Evolutionary conservation across 495 filamentous ascomycete genomes (phyloP).

Genomic region (Jackrogersella multiformis): DNA sequence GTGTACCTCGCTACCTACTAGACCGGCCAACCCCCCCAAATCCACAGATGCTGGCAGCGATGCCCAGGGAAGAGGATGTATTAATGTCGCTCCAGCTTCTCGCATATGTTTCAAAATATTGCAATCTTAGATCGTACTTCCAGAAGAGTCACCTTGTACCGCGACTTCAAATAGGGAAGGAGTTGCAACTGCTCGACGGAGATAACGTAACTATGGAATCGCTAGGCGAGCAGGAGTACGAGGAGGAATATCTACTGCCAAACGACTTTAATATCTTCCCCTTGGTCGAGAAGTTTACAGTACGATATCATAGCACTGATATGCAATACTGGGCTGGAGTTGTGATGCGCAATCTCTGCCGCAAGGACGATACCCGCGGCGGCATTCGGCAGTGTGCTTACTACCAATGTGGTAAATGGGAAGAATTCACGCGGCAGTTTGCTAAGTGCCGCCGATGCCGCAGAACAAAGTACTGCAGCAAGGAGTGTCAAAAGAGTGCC

Average conservation of each 20-base stretch:
- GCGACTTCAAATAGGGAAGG: conserved; percentile 85
- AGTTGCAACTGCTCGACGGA: conserved; percentile 78
- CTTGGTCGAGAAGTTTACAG: conserved; percentile 96
- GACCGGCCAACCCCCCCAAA: conserved; percentile 72
- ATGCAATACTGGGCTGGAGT: conserved; percentile 99
- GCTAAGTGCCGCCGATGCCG: conserved; percentile 97
- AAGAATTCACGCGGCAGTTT: conserved; percentile 93
- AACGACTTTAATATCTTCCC: conserved; percentile 99
- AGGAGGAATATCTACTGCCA: conserved; percentile 90
- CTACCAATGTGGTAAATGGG: conserved; percentile 98
- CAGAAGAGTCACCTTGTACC: conserved; percentile 94
- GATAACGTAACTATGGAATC: conserved; percentile 58
- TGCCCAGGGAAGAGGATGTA: conserved; percentile 96
- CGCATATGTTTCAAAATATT: conserved; percentile 98
- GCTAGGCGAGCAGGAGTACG: conserved; percentile 64
- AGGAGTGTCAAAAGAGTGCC: conserved; percentile 98
- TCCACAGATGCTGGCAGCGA: conserved; percentile 79
- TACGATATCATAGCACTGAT: conserved; percentile 89
- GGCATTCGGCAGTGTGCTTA: conserved; percentile 97
- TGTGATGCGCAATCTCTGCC: conserved; percentile 97
- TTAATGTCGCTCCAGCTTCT: conserved; percentile 98
- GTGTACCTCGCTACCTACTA: conserved; percentile 74
- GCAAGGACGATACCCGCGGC: conserved; percentile 92
- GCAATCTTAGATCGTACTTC: conserved; percentile 93
- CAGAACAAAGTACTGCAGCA: conserved; percentile 99